Evolutionary conservation across 495 filamentous ascomycete species (phyloP).

Genomic region (Neurospora sp.): DNA sequence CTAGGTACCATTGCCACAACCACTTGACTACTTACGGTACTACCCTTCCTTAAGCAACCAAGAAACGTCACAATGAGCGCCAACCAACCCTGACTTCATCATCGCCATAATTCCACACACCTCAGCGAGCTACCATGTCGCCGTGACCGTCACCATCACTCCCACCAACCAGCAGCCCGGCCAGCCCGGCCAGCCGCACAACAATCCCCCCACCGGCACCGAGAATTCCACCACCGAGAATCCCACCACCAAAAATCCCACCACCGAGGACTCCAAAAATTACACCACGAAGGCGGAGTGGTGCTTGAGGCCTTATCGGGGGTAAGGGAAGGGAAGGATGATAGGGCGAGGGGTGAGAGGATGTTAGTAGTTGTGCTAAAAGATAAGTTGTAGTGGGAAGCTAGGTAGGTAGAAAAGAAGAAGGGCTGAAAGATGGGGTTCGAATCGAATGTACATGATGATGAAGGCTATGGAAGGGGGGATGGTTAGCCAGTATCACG

Average conservation of each 20-base stretch:
- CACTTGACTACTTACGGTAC: not conserved
- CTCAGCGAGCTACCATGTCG: not conserved
- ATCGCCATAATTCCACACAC: not conserved
- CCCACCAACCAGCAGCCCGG: too few relatives aligned
- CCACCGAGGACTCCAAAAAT: not conserved
- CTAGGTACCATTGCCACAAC: not conserved
- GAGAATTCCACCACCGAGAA: not conserved
- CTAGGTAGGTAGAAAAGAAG: not conserved
- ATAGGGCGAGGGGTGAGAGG: not conserved
- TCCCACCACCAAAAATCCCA: not conserved
- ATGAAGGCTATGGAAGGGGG: not conserved
- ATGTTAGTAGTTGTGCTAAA: not conserved
- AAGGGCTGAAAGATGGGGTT: not conserved
- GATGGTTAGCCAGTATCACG: not conserved
- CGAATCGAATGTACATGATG: not conserved
- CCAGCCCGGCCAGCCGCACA: too few relatives aligned
- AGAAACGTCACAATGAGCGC: not conserved
- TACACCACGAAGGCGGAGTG: not conserved
- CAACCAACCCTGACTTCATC: not conserved
- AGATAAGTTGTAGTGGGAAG: not conserved
- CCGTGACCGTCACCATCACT: not conserved
- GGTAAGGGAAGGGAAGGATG: not conserved
- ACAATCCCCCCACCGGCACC: not conserved
- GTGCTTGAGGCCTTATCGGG: not conserved
- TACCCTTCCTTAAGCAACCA: not conserved